These are phyloP conservation scores for Cladosporium sp. DNA, from an alignment of 2,329 filamentous ascomycete species.

Conservation along the genomic window DNA sequence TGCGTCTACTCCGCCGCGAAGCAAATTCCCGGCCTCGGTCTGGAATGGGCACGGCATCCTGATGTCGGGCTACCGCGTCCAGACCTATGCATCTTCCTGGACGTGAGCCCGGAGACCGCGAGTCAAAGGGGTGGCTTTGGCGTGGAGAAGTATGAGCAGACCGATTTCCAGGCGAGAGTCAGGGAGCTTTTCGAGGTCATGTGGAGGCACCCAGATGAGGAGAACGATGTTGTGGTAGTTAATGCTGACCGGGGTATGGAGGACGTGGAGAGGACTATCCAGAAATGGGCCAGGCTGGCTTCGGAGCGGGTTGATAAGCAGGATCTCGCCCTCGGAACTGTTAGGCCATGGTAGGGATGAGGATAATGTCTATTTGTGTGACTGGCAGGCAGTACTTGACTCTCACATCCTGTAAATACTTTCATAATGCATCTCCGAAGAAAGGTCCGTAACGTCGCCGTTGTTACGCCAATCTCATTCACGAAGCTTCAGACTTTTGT, in stretches of 20 bases:
- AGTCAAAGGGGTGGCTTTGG: constrained; percentile 79
- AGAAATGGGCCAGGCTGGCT: constrained; percentile 18
- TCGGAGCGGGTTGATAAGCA: constrained; percentile 12
- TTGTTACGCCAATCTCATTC: too few species aligned
- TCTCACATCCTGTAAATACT: too few species aligned
- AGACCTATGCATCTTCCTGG: constrained; percentile 81
- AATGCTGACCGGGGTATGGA: constrained; percentile 49
- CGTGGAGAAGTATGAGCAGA: constrained; percentile 79
- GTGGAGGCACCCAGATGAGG: constrained; percentile 37
- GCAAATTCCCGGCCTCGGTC: constrained; percentile 58
- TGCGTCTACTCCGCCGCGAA: constrained; percentile 92
- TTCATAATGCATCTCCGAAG: too few species aligned
- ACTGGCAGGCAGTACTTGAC: too few species aligned
- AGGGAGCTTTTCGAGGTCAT: constrained; percentile 62
- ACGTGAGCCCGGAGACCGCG: constrained; percentile 68
- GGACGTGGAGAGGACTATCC: constrained; percentile 41
- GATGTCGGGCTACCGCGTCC: constrained; percentile 83
- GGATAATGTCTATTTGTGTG: neutral
- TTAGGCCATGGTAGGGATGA: constrained; percentile 5
- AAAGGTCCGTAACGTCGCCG: too few species aligned
- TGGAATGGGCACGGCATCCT: constrained; percentile 76
- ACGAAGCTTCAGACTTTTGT: too few species aligned
- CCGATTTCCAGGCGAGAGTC: constrained; percentile 74
- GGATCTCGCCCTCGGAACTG: constrained; percentile 8
- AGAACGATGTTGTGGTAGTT: constrained; percentile 47